Conservation (phyloP, 2,329 filamentous ascomycete species). For the Xylaria sp. region DNA sequence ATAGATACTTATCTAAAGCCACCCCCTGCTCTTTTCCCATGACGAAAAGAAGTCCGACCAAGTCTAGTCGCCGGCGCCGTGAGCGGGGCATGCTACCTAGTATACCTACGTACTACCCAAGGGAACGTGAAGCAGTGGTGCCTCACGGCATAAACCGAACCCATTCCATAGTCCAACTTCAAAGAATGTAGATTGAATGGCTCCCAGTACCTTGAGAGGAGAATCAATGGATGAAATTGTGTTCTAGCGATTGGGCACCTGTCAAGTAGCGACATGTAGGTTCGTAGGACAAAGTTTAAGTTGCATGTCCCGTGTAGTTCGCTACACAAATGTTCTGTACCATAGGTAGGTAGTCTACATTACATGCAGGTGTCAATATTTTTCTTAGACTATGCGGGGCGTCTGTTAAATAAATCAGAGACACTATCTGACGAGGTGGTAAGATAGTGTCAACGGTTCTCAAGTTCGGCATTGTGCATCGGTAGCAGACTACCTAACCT, state of each 20-base stretch:
- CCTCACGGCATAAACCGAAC: constrained; percentile 10
- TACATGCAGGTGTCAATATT: constrained; percentile 30
- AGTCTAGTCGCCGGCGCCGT: constrained; percentile 20
- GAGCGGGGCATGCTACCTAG: constrained; percentile 20
- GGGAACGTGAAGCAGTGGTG: constrained; percentile 18
- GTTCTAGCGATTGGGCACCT: constrained; percentile 2
- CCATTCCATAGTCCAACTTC: not conserved
- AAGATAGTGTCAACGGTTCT: constrained; percentile 34
- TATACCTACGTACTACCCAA: constrained; percentile 2
- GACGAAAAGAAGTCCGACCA: constrained; percentile 22
- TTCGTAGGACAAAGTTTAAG: constrained; percentile 49
- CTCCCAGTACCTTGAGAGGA: not conserved
- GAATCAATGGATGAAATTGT: constrained; percentile 1
- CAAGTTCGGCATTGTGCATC: constrained; percentile 13
- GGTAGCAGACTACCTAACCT: not conserved
- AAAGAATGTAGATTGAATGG: not conserved
- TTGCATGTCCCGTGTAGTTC: constrained; percentile 48
- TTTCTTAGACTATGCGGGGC: constrained; percentile 28
- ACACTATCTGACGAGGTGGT: constrained; percentile 42
- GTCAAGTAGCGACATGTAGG: constrained; percentile 38
- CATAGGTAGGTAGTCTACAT: constrained; percentile 21
- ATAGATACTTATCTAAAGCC: constrained; percentile 11
- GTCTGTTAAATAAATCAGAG: constrained; percentile 39
- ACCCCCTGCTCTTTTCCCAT: constrained; percentile 11
- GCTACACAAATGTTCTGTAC: constrained; percentile 30